These are phyloP conservation scores for Scheffersomyces illinoinensis DNA, from an alignment of 1,139 yeast genomes.

Conservation along the genomic window DNA sequence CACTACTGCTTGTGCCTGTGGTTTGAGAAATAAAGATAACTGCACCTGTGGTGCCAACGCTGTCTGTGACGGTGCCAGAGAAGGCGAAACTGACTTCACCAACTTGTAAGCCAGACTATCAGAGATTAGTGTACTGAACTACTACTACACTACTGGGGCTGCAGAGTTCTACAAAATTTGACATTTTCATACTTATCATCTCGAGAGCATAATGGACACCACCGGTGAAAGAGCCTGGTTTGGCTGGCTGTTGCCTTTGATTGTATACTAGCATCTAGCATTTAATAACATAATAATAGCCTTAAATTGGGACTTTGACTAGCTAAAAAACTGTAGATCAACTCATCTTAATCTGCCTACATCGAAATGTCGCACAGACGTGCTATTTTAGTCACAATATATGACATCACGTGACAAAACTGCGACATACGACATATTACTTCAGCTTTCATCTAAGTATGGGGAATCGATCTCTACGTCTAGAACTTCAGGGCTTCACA, in stretches of 20 bases:
- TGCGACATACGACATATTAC: neutral
- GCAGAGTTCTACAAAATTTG: neutral
- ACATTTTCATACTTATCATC: neutral
- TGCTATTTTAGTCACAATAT: neutral
- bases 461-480: neutral
- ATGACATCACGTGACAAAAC: neutral
- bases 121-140: neutral
- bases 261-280: neutral
- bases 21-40: slow-evolving; percentile 40
- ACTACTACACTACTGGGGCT: neutral
- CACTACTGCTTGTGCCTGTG: slow-evolving; percentile 46
- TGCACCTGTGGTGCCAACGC: slow-evolving; percentile 47
- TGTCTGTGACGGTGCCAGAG: slow-evolving; percentile 44
- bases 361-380: neutral
- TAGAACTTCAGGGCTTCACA: neutral
- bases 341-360: neutral
- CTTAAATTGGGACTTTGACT: neutral
- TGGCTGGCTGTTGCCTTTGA: neutral
- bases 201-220: neutral
- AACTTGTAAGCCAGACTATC: slow-evolving; percentile 22
- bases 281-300: neutral
- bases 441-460: neutral
- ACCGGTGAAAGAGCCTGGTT: neutral
- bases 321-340: neutral
- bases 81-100: slow-evolving; percentile 50